Conservation (phyloP, 2,329 filamentous ascomycete genomes). For the Trichoderma afroharzianum region DNA sequence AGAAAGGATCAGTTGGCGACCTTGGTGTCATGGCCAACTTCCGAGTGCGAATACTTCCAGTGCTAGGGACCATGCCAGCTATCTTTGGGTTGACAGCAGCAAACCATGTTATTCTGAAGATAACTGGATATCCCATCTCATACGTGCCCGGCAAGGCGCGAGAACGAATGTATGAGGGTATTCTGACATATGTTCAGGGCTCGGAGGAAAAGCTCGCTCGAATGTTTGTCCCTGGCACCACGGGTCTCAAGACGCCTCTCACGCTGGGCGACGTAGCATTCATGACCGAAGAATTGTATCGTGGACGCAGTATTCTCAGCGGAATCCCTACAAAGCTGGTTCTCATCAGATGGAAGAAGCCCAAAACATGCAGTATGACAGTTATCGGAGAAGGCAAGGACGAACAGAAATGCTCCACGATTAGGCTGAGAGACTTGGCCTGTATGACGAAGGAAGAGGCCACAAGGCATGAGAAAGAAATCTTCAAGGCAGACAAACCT, state of each 20-base stretch:
- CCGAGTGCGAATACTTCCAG: slow-evolving; percentile 87
- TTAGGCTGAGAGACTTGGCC: slow-evolving; percentile 70
- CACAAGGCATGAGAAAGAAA: slow-evolving; percentile 70
- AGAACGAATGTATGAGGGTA: slow-evolving; percentile 88
- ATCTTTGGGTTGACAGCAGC: slow-evolving; percentile 90
- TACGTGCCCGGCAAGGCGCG: slow-evolving; percentile 77
- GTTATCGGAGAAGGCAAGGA: slow-evolving; percentile 60
- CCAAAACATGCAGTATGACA: slow-evolving; percentile 54
- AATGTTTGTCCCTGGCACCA: slow-evolving; percentile 30
- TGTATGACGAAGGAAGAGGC: slow-evolving; percentile 94
- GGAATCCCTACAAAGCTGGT: slow-evolving; percentile 75
- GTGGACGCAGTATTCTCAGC: slow-evolving; percentile 76
- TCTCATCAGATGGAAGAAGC: slow-evolving; percentile 76
- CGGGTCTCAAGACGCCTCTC: slow-evolving; percentile 76
- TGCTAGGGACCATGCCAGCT: slow-evolving; percentile 94
- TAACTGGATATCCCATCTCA: slow-evolving; percentile 80
- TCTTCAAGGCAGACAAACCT: slow-evolving; percentile 65
- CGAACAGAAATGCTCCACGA: slow-evolving; percentile 72
- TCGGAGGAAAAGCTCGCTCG: slow-evolving; percentile 72
- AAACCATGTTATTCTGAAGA: slow-evolving; percentile 84
- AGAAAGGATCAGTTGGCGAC: slow-evolving; percentile 81
- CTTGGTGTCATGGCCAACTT: slow-evolving; percentile 89
- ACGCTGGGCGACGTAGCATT: slow-evolving; percentile 81
- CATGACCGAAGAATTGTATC: slow-evolving; percentile 83
- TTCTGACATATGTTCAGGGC: slow-evolving; percentile 71